Evolutionary conservation across 495 filamentous ascomycete species (phyloP).

Genomic region (Pseudomonodictys pantanalensis): DNA sequence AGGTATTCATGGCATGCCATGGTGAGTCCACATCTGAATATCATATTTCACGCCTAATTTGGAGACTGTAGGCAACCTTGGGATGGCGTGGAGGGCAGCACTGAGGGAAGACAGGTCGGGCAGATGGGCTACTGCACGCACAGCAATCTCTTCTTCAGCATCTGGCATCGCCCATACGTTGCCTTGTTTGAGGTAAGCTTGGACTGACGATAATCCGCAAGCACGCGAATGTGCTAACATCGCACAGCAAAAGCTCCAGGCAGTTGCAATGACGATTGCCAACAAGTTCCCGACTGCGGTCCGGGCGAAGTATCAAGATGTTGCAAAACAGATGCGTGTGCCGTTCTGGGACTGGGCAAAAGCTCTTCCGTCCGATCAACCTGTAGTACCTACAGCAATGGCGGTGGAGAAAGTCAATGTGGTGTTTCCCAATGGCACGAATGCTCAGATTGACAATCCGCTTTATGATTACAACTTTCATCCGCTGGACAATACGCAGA

Average conservation of each 20-base stretch:
- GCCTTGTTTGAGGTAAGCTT: slow-evolving; percentile 19
- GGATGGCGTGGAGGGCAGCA: slow-evolving; percentile 19
- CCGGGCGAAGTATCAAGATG: slow-evolving; percentile 8
- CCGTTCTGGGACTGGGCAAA: slow-evolving; percentile 32
- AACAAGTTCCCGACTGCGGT: slow-evolving; percentile 4
- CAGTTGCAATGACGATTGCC: slow-evolving; percentile 13
- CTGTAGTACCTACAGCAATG: slow-evolving; percentile 15
- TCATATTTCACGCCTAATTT: slow-evolving; percentile 1
- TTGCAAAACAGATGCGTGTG: slow-evolving; percentile 11
- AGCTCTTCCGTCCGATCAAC: slow-evolving; percentile 10
- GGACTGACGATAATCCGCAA: not conserved
- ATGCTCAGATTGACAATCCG: slow-evolving; percentile 15
- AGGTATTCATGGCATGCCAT: slow-evolving; percentile 27
- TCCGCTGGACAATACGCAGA: slow-evolving; percentile 24
- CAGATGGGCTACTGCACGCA: slow-evolving; percentile 26
- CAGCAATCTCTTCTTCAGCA: slow-evolving; percentile 11
- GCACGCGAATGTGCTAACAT: not conserved
- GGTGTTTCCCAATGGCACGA: slow-evolving; percentile 18
- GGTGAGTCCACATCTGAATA: slow-evolving; percentile 41
- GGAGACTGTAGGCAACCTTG: slow-evolving; percentile 2
- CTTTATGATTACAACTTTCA: slow-evolving; percentile 27
- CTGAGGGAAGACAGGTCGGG: not conserved
- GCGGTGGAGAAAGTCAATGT: slow-evolving; percentile 9
- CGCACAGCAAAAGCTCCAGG: slow-evolving; percentile 20
- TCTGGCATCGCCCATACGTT: slow-evolving; percentile 27